Evolutionary conservation across 352 stramenopile species (phyloP).

Genomic region (Globisporangium camurandrum): DNA sequence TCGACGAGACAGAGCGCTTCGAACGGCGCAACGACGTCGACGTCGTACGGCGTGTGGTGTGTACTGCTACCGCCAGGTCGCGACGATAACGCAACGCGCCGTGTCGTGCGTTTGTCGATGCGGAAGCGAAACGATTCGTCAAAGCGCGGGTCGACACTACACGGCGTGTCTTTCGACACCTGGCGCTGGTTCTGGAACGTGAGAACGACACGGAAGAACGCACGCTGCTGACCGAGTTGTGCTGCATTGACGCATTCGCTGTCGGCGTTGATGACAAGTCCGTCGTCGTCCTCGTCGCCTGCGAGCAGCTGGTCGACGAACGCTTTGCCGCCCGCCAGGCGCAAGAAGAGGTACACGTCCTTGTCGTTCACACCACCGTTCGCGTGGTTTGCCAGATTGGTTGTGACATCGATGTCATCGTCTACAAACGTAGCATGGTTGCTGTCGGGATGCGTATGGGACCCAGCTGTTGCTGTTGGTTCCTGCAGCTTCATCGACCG

Average conservation of each 20-base stretch:
- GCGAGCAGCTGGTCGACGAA: constrained; percentile 67
- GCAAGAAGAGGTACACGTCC: constrained; percentile 38
- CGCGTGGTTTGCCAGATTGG: not conserved
- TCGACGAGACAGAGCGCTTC: constrained; percentile 61
- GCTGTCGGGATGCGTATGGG: too few species aligned
- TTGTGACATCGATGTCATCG: not conserved
- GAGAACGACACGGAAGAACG: constrained; percentile 46
- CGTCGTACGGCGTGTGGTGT: constrained; percentile 26
- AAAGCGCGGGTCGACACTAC: constrained; percentile 55
- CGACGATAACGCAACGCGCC: not conserved
- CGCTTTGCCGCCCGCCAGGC: constrained; percentile 46
- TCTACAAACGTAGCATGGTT: too few species aligned
- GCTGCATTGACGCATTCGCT: constrained; percentile 4
- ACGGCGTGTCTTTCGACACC: constrained; percentile 32
- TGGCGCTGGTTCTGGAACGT: constrained; percentile 55
- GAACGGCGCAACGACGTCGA: constrained; percentile 57
- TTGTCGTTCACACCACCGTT: constrained; percentile 8
- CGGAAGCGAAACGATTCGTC: constrained; percentile 60
- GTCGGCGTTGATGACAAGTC: constrained; percentile 10
- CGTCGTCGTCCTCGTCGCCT: constrained; percentile 15
- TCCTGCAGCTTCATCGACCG: constrained; percentile 15
- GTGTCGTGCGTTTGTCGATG: constrained; percentile 28
- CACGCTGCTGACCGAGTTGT: constrained; percentile 32
- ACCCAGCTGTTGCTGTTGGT: too few species aligned
- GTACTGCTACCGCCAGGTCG: constrained; percentile 7